Evolutionary conservation across 2,329 filamentous ascomycete species (phyloP).

Genomic region (Didymella arachidicola): DNA sequence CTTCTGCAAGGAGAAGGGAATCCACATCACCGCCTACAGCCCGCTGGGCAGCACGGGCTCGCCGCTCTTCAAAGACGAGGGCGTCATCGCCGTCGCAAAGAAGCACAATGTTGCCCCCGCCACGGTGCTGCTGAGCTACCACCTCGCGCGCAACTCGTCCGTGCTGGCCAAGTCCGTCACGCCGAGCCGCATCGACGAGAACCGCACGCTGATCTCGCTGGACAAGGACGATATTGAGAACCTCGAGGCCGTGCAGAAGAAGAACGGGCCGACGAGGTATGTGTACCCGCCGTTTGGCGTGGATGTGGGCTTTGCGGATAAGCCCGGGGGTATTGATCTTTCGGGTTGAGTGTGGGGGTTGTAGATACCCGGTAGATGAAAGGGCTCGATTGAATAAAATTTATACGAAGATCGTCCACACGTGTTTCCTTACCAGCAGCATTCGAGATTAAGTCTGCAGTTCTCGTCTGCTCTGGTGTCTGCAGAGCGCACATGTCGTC

Average conservation of each 20-base stretch:
- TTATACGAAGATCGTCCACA: neutral
- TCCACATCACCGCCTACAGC: slow-evolving; percentile 75
- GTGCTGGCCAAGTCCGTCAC: slow-evolving; percentile 79
- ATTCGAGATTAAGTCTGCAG: too few relatives aligned
- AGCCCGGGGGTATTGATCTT: slow-evolving; percentile 50
- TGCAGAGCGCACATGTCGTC: too few relatives aligned
- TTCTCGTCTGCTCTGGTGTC: neutral
- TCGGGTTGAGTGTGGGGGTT: slow-evolving; percentile 37
- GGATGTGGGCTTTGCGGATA: slow-evolving; percentile 59
- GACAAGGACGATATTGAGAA: slow-evolving; percentile 68
- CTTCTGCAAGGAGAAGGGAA: slow-evolving; percentile 71
- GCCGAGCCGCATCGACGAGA: slow-evolving; percentile 72
- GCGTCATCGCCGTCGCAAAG: slow-evolving; percentile 57
- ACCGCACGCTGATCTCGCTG: slow-evolving; percentile 71
- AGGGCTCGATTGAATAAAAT: slow-evolving; percentile 6
- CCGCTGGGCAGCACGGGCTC: slow-evolving; percentile 59
- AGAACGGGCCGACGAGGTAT: slow-evolving; percentile 56
- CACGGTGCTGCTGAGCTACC: slow-evolving; percentile 74
- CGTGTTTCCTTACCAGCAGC: neutral
- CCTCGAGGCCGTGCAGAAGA: slow-evolving; percentile 56
- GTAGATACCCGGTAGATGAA: slow-evolving; percentile 26
- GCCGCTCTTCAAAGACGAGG: slow-evolving; percentile 58
- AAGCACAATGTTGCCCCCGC: slow-evolving; percentile 59
- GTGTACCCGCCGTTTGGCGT: slow-evolving; percentile 61
- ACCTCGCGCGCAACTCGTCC: slow-evolving; percentile 72